Conservation (phyloP, 139 green algal species). For the Gonium pectorale region DNA sequence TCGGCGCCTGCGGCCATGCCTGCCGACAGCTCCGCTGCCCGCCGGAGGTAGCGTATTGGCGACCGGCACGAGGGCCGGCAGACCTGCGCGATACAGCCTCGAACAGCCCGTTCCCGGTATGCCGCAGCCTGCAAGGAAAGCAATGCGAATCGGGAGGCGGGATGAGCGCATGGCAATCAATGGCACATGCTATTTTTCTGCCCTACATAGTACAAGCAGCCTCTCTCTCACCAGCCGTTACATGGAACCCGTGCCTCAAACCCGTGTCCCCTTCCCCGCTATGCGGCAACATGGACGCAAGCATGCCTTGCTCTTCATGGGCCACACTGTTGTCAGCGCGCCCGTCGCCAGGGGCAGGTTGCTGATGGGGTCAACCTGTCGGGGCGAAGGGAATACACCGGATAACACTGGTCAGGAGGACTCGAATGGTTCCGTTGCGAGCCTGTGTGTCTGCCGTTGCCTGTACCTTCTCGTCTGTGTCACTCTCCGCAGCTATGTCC, state of each 20-base stretch:
- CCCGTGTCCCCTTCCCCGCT: too few species aligned
- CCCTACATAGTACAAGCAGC: too few species aligned
- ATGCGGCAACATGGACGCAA: too few species aligned
- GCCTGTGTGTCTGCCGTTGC: too few species aligned
- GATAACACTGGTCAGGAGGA: background rate
- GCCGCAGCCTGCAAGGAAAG: slow-evolving; percentile 41
- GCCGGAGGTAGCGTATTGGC: slow-evolving; percentile 62
- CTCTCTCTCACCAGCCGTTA: too few species aligned
- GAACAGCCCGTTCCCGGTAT: slow-evolving; percentile 59
- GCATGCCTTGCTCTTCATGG: slow-evolving; percentile 63
- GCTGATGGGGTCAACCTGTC: slow-evolving; percentile 60
- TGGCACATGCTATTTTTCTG: too few species aligned
- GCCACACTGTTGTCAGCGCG: slow-evolving; percentile 60
- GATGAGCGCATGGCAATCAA: too few species aligned
- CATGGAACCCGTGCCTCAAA: too few species aligned
- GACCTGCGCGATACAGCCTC: slow-evolving; percentile 54
- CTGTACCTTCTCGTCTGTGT: too few species aligned
- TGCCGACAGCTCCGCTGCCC: slow-evolving; percentile 62
- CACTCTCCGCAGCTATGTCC: too few species aligned
- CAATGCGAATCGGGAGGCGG: too few species aligned
- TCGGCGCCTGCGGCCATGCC: background rate
- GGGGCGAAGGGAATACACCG: slow-evolving; percentile 1
- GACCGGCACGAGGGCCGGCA: slow-evolving; percentile 43
- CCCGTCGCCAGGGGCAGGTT: slow-evolving; percentile 47
- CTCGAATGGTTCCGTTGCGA: too few species aligned